Conservation (phyloP, 2,329 filamentous ascomycete genomes). For the Emergomyces orientalis region DNA sequence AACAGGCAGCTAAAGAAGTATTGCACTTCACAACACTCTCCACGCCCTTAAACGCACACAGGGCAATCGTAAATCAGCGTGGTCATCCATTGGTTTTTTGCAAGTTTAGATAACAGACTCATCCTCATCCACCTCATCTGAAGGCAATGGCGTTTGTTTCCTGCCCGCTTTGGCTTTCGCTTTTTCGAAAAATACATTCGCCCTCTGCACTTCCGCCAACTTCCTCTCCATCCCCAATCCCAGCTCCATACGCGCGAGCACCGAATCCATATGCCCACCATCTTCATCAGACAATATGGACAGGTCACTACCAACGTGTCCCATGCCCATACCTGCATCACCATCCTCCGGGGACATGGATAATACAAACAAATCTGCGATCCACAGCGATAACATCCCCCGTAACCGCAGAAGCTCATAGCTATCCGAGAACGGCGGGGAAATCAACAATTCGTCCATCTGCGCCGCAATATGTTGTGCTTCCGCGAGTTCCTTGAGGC, state of each 20-base stretch:
- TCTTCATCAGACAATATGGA: constrained; percentile 3
- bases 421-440: constrained; percentile 60
- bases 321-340: constrained; percentile 14
- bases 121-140: neutral
- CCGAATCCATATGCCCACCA: neutral
- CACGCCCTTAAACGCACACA: neutral
- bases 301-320: neutral
- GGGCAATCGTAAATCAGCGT: neutral
- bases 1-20: neutral
- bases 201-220: constrained; percentile 7
- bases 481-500: constrained; percentile 45
- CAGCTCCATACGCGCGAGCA: constrained; percentile 3
- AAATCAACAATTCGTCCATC: constrained; percentile 62
- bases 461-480: constrained; percentile 56
- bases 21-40: neutral
- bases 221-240: constrained; percentile 7
- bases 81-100: neutral
- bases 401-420: constrained; percentile 58
- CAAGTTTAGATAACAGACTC: neutral
- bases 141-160: neutral
- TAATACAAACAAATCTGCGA: constrained; percentile 53
- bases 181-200: constrained; percentile 9
- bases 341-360: constrained; percentile 23
- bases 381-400: constrained; percentile 65
- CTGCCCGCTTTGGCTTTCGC: constrained; percentile 4